Base-by-base conservation (phyloP, 805 yeast genomes). In the Kazachstania bromeliacearum region DNA sequence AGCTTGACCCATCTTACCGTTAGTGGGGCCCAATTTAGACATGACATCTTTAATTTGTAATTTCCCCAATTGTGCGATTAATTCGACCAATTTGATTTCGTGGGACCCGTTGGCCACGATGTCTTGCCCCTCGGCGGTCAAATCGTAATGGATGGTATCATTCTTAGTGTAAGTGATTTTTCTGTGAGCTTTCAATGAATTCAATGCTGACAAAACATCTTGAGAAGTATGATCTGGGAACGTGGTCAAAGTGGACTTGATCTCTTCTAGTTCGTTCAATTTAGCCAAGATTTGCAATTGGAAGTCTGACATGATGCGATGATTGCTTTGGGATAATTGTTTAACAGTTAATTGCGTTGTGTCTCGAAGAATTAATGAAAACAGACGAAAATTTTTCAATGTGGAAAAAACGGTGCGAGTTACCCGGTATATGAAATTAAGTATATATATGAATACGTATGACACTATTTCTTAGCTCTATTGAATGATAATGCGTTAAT, bases 1-100 rank as follows among this genome's bases (percentile, higher is more conserved):
- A 49, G 94, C 95, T 66, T 92, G 98, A 44, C 98, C 99, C 45
- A 89, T 71, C 50, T 79, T 79, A 44, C 96, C 97, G 41, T 76
- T 76, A 33, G 75, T 66, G 35, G 76, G 66, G 38, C 96, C 96
- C 63, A 89, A 67, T 46, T 79, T 72, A 38, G 77, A 57, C 34
- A 64, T 64, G 36, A 82, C 84, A 36, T 89, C 96, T 39, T 57
- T 59, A 49, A 92, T 78, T 55, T 82, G 84, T 51, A 92, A 70
- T 25, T 89, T 87, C 39, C 82, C 94, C 34, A 88, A 62, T 32
- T 79, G 67, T 49, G 76, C 71, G 37, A 82, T 67, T 31, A 92
- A 85, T 56, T 79, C 84, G 44, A 85, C 71, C 33, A 92, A 69
- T 48, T 94, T 75, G 52, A 72, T 74, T 64, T 92, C 98, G 53